Conservation (phyloP, 495 filamentous ascomycete genomes). For the Xylaria grammica region DNA sequence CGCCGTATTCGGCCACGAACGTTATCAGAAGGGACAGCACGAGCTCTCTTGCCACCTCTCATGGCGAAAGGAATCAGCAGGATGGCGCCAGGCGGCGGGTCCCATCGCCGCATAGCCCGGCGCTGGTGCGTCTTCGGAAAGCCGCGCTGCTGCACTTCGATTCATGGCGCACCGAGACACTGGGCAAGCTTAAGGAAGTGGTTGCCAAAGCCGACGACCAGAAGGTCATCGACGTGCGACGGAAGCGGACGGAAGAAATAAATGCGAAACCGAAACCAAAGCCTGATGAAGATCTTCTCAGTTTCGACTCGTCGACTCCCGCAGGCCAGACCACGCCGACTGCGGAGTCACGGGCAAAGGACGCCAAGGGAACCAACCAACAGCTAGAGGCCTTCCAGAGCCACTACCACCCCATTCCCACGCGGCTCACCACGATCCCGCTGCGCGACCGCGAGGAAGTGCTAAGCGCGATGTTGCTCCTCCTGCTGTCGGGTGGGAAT, state of each 20-base stretch:
- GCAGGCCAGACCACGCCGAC: neutral
- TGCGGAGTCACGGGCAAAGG: conserved; percentile 13
- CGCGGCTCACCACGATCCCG: conserved; percentile 44
- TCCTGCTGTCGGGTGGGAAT: conserved; percentile 72
- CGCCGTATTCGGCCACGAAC: conserved; percentile 25
- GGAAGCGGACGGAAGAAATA: conserved; percentile 35
- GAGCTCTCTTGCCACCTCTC: conserved; percentile 15
- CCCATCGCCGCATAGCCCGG: conserved; percentile 30
- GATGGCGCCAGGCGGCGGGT: conserved; percentile 1
- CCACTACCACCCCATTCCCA: conserved; percentile 54
- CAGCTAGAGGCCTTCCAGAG: conserved; percentile 41
- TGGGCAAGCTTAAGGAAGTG: conserved; percentile 45
- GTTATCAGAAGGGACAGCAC: conserved; percentile 8
- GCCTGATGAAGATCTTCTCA: conserved; percentile 37
- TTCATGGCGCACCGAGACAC: conserved; percentile 43
- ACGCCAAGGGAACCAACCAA: conserved; percentile 24
- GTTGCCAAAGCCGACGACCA: conserved; percentile 41
- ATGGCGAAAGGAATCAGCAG: neutral
- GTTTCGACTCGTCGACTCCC: conserved; percentile 30
- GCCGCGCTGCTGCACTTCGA: conserved; percentile 48
- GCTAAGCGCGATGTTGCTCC: conserved; percentile 66
- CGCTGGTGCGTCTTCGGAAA: conserved; percentile 38
- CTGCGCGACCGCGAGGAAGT: conserved; percentile 50
- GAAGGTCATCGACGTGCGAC: conserved; percentile 42
- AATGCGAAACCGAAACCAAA: conserved; percentile 6